Evolutionary conservation across 768 basidiomycete genomes (phyloP).

Genomic region (Amanita thiersii): DNA sequence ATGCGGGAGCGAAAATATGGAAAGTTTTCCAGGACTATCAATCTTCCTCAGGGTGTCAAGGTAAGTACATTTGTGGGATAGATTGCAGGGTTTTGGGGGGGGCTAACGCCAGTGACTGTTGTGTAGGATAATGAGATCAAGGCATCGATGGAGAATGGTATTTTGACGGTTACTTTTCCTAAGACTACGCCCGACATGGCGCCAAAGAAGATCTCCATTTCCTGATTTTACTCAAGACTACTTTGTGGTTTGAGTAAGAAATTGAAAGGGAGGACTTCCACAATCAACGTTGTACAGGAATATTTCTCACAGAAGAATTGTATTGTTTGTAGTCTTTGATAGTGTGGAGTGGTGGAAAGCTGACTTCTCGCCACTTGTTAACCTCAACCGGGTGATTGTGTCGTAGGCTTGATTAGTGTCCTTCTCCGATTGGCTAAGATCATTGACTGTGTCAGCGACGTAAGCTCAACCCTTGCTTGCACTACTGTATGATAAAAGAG

Average conservation of each 20-base stretch:
- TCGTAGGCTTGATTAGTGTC: no score
- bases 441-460: no score
- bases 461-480: no score
- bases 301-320: no score
- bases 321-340: no score
- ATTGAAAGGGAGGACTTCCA: no score
- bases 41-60: slow-evolving; percentile 47
- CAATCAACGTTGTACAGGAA: no score
- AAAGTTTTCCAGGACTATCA: slow-evolving; percentile 35
- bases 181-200: slow-evolving; percentile 30
- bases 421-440: no score
- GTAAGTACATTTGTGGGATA: slow-evolving; percentile 21
- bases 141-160: slow-evolving; percentile 41
- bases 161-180: slow-evolving; percentile 46
- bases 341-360: no score
- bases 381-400: no score
- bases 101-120: neutral
- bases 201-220: slow-evolving; percentile 26
- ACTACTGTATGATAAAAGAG: no score
- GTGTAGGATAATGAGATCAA: slow-evolving; percentile 24
- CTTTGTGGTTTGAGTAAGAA: neutral
- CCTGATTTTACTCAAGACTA: slow-evolving; percentile 17
- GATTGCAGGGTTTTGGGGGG: neutral
- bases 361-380: no score
- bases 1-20: slow-evolving; percentile 47